Base-by-base conservation (phyloP, 2,329 filamentous ascomycete genomes). In the Pseudopyrenochaeta lycopersici region DNA sequence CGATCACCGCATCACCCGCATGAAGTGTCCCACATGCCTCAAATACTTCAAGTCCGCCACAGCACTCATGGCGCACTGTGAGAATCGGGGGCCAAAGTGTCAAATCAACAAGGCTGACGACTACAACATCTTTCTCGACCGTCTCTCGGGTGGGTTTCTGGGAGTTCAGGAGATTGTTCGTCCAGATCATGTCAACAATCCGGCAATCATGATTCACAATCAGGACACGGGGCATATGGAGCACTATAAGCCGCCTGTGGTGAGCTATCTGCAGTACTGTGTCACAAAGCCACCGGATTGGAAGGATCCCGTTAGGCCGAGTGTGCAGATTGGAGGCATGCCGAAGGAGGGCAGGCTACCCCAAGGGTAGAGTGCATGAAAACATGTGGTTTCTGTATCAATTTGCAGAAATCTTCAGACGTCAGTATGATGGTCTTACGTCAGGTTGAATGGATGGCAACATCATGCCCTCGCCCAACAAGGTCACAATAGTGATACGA, bases 101-200 rank as follows among this genome's bases (percentile, higher is more conserved):
- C 63, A 63, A 3, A 70, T 80, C 56, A 72, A 71, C 56, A 68
- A 75, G 46, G 68, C 71, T 1, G 64, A 68, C 1, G 56, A 76
- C 39, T 80, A 68, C 52, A 61, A 52, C 29, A 61, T 68, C 40
- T 74, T 70, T 44, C 63, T 80, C 18, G 73, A 77, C 49, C 68
- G 71, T n/a, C 54, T 78, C 20, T 77, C 76, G 1, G 78, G 78
- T 1, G 78, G 78, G 9, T 80, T 80, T 56, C 57, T 77, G 5
- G 60, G 60, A 4, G 73, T 74, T 5, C 36, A 63, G 9, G 68
- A 74, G 53, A 63, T 64, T 36, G 45, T 56, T 9, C 71, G 73
- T 6, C 68, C 72, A 1, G 73, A 77, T 21, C 63, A 70, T 32
- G 33, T 68, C 17, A 56, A 70, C 29, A 72, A 72, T 35, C 60